Conservation (phyloP, 2,329 filamentous ascomycete species). For the Diaporthe citriasiana region DNA sequence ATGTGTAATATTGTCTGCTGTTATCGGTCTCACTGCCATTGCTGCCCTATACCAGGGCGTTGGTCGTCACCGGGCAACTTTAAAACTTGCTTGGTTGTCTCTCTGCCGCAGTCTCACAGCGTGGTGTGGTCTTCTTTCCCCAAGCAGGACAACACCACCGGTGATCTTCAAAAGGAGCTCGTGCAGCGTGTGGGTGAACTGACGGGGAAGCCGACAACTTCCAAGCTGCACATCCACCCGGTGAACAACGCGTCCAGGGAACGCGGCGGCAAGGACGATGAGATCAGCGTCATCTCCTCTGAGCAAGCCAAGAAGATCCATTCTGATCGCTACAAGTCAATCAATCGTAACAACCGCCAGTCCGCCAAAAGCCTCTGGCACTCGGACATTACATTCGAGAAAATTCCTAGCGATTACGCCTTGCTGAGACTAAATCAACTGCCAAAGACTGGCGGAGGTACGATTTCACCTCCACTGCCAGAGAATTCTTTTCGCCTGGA, state of each 20-base stretch:
- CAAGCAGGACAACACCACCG: slow-evolving; percentile 71
- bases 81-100: neutral
- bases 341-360: slow-evolving; percentile 42
- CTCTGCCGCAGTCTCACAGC: slow-evolving; percentile 68
- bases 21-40: neutral
- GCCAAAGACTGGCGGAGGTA: slow-evolving; percentile 65
- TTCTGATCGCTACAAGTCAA: neutral
- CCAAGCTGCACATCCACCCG: slow-evolving; percentile 72
- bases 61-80: neutral
- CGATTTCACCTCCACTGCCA: slow-evolving; percentile 25
- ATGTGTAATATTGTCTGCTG: slow-evolving; percentile 52
- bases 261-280: slow-evolving; percentile 67
- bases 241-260: slow-evolving; percentile 64
- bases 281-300: slow-evolving; percentile 76
- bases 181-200: slow-evolving; percentile 72
- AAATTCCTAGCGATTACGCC: slow-evolving; percentile 74
- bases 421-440: slow-evolving; percentile 67
- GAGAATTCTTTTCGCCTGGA: accelerated
- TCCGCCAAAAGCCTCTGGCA: slow-evolving; percentile 61
- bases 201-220: slow-evolving; percentile 68
- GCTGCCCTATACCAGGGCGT: too few relatives aligned
- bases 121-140: slow-evolving; percentile 80
- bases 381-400: slow-evolving; percentile 76
- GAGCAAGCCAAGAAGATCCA: slow-evolving; percentile 63
- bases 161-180: slow-evolving; percentile 76